A percentile compares a stretch with the other conserved stretches of the same genome.
phyloP scores from a whole-genome alignment of 2,329 filamentous ascomycete genomes.

The Xylogone sp. region DNA sequence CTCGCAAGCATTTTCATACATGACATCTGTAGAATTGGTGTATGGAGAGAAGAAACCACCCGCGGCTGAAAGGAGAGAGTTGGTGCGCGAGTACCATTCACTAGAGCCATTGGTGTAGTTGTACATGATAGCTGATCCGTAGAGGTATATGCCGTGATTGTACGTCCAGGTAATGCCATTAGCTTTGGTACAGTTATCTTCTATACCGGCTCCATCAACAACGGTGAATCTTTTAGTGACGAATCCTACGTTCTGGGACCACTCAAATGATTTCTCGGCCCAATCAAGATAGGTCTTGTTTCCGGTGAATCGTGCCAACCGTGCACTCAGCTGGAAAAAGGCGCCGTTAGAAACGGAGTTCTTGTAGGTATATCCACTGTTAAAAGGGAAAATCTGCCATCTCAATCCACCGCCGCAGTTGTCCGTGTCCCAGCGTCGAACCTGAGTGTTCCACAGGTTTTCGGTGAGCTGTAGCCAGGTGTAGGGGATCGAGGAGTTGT shows the following conservation, averaged over 20 bases:
- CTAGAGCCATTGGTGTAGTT: slow-evolving; percentile 50
- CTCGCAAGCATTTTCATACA: slow-evolving; percentile 68
- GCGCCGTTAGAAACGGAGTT: slow-evolving; percentile 77
- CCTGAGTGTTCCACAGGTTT: slow-evolving; percentile 71
- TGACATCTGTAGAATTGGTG: slow-evolving; percentile 51
- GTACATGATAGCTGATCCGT: slow-evolving; percentile 60
- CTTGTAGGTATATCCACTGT: slow-evolving; percentile 79
- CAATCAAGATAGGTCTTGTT: slow-evolving; percentile 64
- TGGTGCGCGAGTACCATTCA: slow-evolving; percentile 51
- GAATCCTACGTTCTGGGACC: slow-evolving; percentile 54
- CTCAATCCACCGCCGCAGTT: slow-evolving; percentile 68
- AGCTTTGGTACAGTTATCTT: slow-evolving; percentile 44
- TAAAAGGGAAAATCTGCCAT: slow-evolving; percentile 78
- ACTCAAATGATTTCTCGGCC: slow-evolving; percentile 65
- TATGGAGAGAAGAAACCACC: slow-evolving; percentile 50
- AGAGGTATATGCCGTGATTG: slow-evolving; percentile 61
- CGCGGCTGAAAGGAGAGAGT: slow-evolving; percentile 48
- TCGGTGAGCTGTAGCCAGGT: slow-evolving; percentile 64
- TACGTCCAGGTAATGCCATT: slow-evolving; percentile 61
- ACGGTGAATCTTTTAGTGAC: slow-evolving; percentile 52
- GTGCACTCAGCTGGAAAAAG: slow-evolving; percentile 78
- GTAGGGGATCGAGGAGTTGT: slow-evolving; percentile 36
- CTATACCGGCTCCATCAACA: slow-evolving; percentile 58
- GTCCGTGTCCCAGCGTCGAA: slow-evolving; percentile 64
- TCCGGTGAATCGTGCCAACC: slow-evolving; percentile 66